Percentiles rank a stretch among this genome's conserved stretches.
These are phyloP conservation scores for Phaeosphaeriaceae sp. DNA, from an alignment of 2,329 filamentous ascomycete species.

Conservation along the genomic window DNA sequence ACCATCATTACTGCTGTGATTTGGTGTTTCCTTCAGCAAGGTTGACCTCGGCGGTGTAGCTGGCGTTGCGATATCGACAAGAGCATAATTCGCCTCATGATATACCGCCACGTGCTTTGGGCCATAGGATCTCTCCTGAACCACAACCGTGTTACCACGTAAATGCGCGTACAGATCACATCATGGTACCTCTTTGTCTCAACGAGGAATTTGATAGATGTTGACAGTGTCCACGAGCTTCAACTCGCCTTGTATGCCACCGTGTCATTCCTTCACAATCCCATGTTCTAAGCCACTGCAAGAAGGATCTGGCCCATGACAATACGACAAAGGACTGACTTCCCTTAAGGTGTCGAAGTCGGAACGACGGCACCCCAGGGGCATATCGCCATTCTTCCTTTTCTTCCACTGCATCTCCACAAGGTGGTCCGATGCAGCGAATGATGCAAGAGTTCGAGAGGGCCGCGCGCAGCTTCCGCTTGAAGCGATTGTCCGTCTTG, in stretches of 20 bases:
- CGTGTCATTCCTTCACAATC: not conserved
- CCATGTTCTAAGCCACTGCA: not conserved
- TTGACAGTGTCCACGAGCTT: not conserved
- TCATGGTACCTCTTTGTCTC: no score
- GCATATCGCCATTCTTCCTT: conserved; percentile 4
- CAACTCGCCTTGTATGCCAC: not conserved
- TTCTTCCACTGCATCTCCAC: not conserved
- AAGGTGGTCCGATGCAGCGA: not conserved
- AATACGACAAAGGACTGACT: not conserved
- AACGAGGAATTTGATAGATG: not conserved
- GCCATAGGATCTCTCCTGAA: conserved; percentile 1
- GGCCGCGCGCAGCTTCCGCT: not conserved
- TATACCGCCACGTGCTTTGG: conserved; percentile 15
- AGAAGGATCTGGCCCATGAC: not conserved
- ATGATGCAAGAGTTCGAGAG: not conserved
- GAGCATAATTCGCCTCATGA: conserved; percentile 13
- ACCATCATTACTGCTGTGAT: not conserved
- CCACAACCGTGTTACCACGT: no score
- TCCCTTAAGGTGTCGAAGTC: not conserved
- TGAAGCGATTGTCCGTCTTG: not conserved
- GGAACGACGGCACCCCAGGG: conserved; percentile 12
- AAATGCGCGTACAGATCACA: no score
- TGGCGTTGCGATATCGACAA: conserved; percentile 18
- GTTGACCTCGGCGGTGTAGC: conserved; percentile 4
- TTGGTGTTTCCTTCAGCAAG: not conserved